Evolutionary conservation across 1,284 basidiomycete genomes (phyloP), one percentile per base, ranked within the genome.

Genomic region (Cryptococcus wingfieldii): DNA sequence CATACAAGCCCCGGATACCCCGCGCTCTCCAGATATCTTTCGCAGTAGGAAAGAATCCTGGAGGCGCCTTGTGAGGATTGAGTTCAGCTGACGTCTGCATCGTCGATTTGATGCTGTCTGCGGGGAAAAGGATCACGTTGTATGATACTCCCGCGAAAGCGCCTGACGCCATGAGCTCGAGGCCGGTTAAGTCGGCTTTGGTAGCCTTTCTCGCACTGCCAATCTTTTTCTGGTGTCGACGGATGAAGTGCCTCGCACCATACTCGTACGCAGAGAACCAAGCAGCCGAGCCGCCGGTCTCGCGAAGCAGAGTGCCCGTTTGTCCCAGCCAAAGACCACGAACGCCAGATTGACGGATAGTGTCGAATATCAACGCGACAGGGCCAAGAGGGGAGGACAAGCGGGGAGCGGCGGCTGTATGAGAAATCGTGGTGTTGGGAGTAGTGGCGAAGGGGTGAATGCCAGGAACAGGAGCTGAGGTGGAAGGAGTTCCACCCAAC

Each of bases 71-170:
- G 34, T 76, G 68, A 2, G 87, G 86, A 9, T 86, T 80, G 60
- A 97, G 80, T 77, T 97, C 94, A 52, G 88, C 88, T 74, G 88
- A 88, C 0, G 95, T 98, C 80, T 98, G 95, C 75, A 98, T 90
- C 45, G 91, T 84, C 63, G 88, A 91, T 80, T 98, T 98, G 69
- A 98, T 84, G 38, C 88, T 89, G 76, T 98, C 95, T 13, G 93
- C 93, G 0, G 92, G 93, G 79, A 94, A 96, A 31, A 75, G 67
- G 18, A 86, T 81, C 66, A 94, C 78, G 67, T 91, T 95, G 79
- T 92, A 97, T 56, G 83, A 80, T 12, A 89, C 86, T 5, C 95
- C 95, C 0, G 93, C 91, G 48, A 84, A 81, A 4, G 92, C 94
- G 14, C 94, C 95, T 1, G 89, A 83, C 0, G 88, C 62, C 41